phyloP scores from a whole-genome alignment of 2,329 filamentous ascomycete genomes.

The Polychaeton citri region DNA sequence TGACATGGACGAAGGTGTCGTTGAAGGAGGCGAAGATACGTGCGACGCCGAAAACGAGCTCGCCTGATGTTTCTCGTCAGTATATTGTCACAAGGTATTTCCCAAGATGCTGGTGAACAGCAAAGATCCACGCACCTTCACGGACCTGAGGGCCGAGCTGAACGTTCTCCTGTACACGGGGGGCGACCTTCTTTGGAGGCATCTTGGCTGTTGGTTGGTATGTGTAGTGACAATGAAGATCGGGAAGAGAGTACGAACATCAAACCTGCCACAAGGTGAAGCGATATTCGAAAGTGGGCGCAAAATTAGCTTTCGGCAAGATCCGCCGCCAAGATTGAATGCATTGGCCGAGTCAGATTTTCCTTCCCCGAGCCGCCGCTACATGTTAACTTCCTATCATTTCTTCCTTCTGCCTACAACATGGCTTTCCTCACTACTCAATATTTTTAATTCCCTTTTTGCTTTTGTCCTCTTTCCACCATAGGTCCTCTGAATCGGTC shows the following conservation, averaged over 20 bases:
- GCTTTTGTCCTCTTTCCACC: too few relatives aligned
- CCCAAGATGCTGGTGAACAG: too few relatives aligned
- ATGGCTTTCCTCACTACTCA: too few relatives aligned
- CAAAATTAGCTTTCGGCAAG: background rate
- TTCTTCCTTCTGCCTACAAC: too few relatives aligned
- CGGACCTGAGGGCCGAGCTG: slow-evolving; percentile 92
- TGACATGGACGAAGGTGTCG: slow-evolving; percentile 74
- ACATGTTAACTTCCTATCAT: too few relatives aligned
- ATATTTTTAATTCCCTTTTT: too few relatives aligned
- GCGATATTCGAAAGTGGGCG: background rate
- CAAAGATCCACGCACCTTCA: slow-evolving; percentile 85
- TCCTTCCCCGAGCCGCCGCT: background rate
- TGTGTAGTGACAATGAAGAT: slow-evolving; percentile 11
- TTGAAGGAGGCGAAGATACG: slow-evolving; percentile 83
- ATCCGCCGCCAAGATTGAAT: background rate
- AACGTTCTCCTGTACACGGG: slow-evolving; percentile 89
- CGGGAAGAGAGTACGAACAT: background rate
- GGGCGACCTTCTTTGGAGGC: slow-evolving; percentile 83
- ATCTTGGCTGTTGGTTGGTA: slow-evolving; percentile 46
- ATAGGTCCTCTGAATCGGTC: too few relatives aligned
- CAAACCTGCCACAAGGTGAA: background rate
- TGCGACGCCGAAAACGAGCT: slow-evolving; percentile 95
- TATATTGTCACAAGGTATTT: slow-evolving; percentile 1
- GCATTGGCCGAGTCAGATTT: slow-evolving; percentile 1
- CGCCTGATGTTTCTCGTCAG: slow-evolving; percentile 44